These are phyloP conservation scores for Fusarium keratoplasticum DNA, from an alignment of 2,329 filamentous ascomycete genomes.

Conservation along the genomic window DNA sequence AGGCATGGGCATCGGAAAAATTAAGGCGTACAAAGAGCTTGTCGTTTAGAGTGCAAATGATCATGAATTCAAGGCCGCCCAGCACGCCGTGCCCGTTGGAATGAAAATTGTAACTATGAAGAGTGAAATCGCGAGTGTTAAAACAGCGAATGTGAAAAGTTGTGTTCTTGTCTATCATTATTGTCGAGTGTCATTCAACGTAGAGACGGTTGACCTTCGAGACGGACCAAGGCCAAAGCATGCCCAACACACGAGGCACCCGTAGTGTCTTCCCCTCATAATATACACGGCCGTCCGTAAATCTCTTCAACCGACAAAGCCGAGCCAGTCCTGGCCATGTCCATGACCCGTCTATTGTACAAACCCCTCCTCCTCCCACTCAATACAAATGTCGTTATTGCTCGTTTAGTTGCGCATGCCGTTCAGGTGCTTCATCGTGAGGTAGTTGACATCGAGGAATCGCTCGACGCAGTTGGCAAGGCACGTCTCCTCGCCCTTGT, in stretches of 20 bases:
- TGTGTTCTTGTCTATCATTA: not conserved
- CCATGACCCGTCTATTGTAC: slow-evolving; percentile 32
- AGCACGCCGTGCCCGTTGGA: slow-evolving; percentile 19
- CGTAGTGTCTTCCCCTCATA: not conserved
- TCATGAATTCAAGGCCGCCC: slow-evolving; percentile 50
- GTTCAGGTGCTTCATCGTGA: slow-evolving; percentile 88
- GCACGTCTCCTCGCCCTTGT: slow-evolving; percentile 83
- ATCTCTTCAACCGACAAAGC: slow-evolving; percentile 2
- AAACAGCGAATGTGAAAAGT: not conserved
- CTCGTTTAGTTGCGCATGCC: slow-evolving; percentile 56
- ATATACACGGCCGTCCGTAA: slow-evolving; percentile 21
- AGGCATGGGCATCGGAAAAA: slow-evolving; percentile 52
- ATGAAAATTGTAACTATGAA: not conserved
- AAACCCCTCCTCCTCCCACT: not conserved
- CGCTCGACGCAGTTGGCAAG: slow-evolving; percentile 93
- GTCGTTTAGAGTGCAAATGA: slow-evolving; percentile 51
- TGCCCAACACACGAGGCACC: not conserved
- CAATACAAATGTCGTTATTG: slow-evolving; percentile 7
- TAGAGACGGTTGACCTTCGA: not conserved
- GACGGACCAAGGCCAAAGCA: not conserved
- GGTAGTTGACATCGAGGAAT: slow-evolving; percentile 88
- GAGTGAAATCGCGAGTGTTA: not conserved
- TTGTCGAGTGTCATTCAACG: not conserved
- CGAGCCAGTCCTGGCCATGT: not conserved
- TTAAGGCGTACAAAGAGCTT: slow-evolving; percentile 50